phyloP scores from a whole-genome alignment of 345 rosid species.

The Crucihimalaya himalaica region DNA sequence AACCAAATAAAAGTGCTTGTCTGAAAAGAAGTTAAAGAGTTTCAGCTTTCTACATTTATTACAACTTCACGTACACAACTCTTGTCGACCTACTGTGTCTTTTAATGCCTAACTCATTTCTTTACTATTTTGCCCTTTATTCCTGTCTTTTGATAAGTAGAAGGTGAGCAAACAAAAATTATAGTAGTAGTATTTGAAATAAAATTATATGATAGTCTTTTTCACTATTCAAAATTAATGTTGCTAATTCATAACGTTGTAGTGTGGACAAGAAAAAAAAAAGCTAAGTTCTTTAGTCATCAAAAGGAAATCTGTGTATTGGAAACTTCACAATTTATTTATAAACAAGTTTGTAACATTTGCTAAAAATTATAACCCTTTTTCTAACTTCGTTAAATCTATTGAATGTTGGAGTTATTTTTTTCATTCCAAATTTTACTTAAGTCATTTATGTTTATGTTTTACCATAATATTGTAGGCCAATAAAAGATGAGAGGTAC shows the following conservation, averaged over 20 bases:
- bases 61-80: constrained; percentile 46
- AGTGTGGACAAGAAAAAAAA: not conserved
- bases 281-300: not conserved
- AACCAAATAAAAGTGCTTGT: constrained; percentile 24
- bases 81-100: constrained; percentile 34
- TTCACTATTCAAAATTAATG: not conserved
- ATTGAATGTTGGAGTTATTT: not conserved
- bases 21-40: constrained; percentile 34
- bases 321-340: not conserved
- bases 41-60: constrained; percentile 71
- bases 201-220: not conserved
- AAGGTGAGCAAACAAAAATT: not conserved
- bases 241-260: not conserved
- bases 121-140: constrained; percentile 25
- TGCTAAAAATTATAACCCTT: not conserved
- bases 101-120: not conserved
- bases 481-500: constrained; percentile 5
- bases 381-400: not conserved
- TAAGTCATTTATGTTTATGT: not conserved
- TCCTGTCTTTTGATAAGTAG: not conserved
- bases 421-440: not conserved
- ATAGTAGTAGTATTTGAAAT: too few relatives aligned
- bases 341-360: not conserved
- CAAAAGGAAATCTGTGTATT: not conserved
- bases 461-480: not conserved